A percentile compares a stretch with the other conserved stretches of the same genome.
These are phyloP conservation scores for Zygoascus biomembranicola DNA, from an alignment of 805 yeast species.

Conservation along the genomic window DNA sequence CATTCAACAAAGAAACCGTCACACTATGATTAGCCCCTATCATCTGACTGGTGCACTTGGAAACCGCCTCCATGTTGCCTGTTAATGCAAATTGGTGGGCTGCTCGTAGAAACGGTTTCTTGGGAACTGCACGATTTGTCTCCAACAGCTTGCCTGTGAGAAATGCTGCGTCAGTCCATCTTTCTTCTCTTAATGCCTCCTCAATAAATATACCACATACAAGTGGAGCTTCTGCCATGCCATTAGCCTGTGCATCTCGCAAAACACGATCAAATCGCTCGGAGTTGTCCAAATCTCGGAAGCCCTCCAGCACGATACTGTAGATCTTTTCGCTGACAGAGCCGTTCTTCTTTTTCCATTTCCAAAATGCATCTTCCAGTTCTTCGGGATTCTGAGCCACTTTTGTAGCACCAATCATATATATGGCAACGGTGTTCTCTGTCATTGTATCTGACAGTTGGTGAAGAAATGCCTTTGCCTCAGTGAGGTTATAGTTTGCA, in stretches of 20 bases:
- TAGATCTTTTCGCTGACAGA: constrained; percentile 2
- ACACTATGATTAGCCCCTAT: not conserved
- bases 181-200: constrained; percentile 6
- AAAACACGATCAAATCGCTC: constrained; percentile 2
- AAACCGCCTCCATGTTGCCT: constrained; percentile 1
- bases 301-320: constrained; percentile 7
- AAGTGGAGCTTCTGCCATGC: constrained; percentile 2
- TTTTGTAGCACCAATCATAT: constrained; percentile 6
- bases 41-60: not conserved
- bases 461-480: constrained; percentile 13
- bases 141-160: not conserved
- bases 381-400: constrained; percentile 9
- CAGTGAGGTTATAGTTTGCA: constrained; percentile 11
- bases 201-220: constrained; percentile 6
- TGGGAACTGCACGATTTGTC: not conserved
- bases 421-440: constrained; percentile 7
- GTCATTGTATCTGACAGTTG: constrained; percentile 9
- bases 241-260: constrained; percentile 3
- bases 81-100: not conserved
- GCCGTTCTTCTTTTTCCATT: constrained; percentile 7
- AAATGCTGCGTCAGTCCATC: not conserved
- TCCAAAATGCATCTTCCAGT: constrained; percentile 7
- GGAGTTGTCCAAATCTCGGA: not conserved
- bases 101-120: not conserved
- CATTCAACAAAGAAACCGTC: not conserved